Evolutionary conservation across 371 early-diverging fungal species (phyloP).

Genomic region (Phascolomyces articulosus): DNA sequence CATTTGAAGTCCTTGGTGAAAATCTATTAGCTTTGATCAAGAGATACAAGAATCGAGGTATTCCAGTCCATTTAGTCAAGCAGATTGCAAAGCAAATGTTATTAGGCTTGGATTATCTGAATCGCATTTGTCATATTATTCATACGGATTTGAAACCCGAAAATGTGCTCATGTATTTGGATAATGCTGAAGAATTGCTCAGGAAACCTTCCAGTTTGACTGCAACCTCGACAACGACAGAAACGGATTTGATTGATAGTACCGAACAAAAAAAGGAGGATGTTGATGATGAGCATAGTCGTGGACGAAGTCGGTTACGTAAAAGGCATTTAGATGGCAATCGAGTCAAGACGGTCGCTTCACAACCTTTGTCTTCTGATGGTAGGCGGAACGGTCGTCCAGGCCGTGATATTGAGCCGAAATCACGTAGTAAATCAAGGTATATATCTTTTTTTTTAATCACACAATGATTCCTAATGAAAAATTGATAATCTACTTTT

Average conservation of each 20-base stretch:
- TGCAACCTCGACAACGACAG: conserved; percentile 6
- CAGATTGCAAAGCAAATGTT: conserved; percentile 89
- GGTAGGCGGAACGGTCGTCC: conserved; percentile 4
- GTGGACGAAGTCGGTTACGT: conserved; percentile 37
- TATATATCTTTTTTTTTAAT: neutral
- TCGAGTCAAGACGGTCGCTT: conserved; percentile 38
- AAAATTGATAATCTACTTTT: neutral
- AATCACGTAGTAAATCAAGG: conserved; percentile 11
- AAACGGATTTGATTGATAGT: neutral
- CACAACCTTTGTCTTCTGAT: conserved; percentile 35
- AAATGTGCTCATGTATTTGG: conserved; percentile 90
- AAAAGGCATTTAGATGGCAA: conserved; percentile 9
- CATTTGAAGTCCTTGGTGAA: conserved; percentile 96
- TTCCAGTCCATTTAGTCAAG: conserved; percentile 86
- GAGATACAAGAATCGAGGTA: conserved; percentile 77
- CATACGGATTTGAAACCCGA: conserved; percentile 99
- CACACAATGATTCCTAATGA: neutral
- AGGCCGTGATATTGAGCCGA: neutral
- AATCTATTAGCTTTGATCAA: conserved; percentile 89
- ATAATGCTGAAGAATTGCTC: conserved; percentile 75
- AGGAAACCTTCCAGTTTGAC: neutral
- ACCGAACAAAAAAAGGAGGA: neutral
- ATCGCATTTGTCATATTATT: conserved; percentile 92
- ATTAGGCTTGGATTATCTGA: conserved; percentile 91
- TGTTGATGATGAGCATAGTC: conserved; percentile 16